Base-by-base conservation (phyloP, 495 filamentous ascomycete species). In the Hypoxylon fragiforme region DNA sequence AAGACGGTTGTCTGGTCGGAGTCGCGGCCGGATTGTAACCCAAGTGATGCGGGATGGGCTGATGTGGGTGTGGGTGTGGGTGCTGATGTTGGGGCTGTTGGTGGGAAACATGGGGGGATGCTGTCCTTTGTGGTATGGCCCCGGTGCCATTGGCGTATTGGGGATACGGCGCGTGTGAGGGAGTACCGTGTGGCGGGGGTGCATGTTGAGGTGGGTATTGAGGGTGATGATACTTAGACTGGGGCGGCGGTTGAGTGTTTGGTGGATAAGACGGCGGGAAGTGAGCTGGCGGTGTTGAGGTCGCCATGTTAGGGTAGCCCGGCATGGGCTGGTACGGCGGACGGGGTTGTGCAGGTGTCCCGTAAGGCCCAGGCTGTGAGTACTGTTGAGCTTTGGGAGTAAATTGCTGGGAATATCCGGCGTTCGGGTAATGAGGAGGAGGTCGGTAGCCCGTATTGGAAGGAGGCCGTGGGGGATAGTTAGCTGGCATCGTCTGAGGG, bases 281-380 rank as follows among this genome's bases (percentile, higher is more conserved):
- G 30, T 62, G 65, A 20, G 45, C 24, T 36, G 57, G 62, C 1
- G 58, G 59, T 16, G 65, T 45, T 12, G 32, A 19, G 40, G 45
- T 63, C 19, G 32, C 38, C 52, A 76, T 58, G 47, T 69, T 68
- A 28, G 69, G 61, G 40, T 76, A 75, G 8, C 70, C 68, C 8
- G 69, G 66, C 24, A 73, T 65, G 15, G 60, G 57, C 39, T 66
- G 68, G 37, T 60, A 75, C 49, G 38, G 63, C 44, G 36, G 58
- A 52, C 48, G 70, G 53, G 7, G 63, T 54, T 42, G 64, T 36
- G 48, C 61, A 47, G 41, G 67, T 52, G 53, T 68, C 19, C 36
- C 67, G 57, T 61, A 71, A 42, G 22, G 58, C 52, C 31, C 64
- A 61, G 41, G 66, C 65, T 50, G 74, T 47, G 44, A 64, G 63